These are phyloP conservation scores for Anthostomella pinea DNA, from an alignment of 2,329 filamentous ascomycete genomes.

Conservation along the genomic window DNA sequence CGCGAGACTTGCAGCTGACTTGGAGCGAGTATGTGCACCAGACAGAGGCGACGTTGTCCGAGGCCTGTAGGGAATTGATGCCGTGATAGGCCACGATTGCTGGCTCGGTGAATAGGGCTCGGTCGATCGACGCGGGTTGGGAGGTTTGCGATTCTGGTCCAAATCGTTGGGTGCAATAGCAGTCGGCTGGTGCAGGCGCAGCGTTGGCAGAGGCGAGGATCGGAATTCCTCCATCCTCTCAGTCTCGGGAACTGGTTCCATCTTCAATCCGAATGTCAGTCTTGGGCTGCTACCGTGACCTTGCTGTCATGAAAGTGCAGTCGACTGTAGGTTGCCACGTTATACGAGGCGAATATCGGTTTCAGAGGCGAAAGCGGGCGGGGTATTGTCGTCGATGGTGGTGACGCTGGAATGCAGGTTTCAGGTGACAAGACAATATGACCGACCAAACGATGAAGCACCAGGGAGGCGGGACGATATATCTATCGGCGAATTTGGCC, in stretches of 20 bases:
- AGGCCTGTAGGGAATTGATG: slow-evolving; percentile 54
- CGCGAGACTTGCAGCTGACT: slow-evolving; percentile 53
- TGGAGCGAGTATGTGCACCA: slow-evolving; percentile 54
- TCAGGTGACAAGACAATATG: slow-evolving; percentile 15
- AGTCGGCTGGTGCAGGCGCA: slow-evolving; percentile 46
- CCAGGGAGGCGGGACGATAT: slow-evolving; percentile 5
- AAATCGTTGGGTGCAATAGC: slow-evolving; percentile 36
- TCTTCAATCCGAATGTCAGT: slow-evolving; percentile 32
- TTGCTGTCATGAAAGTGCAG: slow-evolving; percentile 4
- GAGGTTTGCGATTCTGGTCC: slow-evolving; percentile 49
- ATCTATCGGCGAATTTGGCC: slow-evolving; percentile 15
- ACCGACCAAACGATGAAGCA: too few species aligned
- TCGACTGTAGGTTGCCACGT: slow-evolving; percentile 1
- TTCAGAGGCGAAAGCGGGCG: slow-evolving; percentile 3
- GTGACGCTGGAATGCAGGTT: slow-evolving; percentile 25
- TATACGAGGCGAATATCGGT: slow-evolving; percentile 2
- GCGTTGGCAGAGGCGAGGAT: slow-evolving; percentile 52
- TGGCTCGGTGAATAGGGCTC: slow-evolving; percentile 56
- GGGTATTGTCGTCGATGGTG: slow-evolving; percentile 13
- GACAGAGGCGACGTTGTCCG: slow-evolving; percentile 62
- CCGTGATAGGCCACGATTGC: slow-evolving; percentile 45
- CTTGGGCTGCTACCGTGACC: neutral
- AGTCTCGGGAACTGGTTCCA: slow-evolving; percentile 68
- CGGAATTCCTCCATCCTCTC: slow-evolving; percentile 67
- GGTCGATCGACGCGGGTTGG: slow-evolving; percentile 54